Conservation (phyloP, 179 eudicot species). For the Carnegiea gigantea region DNA sequence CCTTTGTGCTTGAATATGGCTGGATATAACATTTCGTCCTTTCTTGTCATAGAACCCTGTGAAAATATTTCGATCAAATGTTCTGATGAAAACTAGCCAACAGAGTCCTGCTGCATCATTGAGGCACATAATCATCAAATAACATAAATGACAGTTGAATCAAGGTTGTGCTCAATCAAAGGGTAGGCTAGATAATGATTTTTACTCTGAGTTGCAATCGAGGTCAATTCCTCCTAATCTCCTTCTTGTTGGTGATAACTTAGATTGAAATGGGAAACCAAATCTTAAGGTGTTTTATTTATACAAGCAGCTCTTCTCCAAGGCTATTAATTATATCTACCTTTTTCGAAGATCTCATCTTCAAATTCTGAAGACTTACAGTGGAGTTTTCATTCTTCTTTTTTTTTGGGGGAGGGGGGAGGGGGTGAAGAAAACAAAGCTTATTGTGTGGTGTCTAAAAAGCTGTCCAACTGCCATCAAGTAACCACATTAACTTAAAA, state of each 20-base stretch:
- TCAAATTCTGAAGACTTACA: too few species aligned
- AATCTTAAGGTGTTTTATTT: background rate
- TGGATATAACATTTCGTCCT: background rate
- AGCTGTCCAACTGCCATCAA: too few species aligned
- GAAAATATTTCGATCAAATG: too few species aligned
- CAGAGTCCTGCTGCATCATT: background rate
- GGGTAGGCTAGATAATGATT: too few species aligned
- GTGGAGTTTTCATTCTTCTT: background rate
- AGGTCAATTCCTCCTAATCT: background rate
- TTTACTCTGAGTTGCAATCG: background rate
- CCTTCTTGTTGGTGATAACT: background rate
- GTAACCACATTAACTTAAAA: too few species aligned
- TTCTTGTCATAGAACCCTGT: background rate
- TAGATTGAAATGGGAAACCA: background rate
- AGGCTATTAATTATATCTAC: background rate
- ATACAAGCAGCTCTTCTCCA: background rate
- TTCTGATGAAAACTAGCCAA: background rate
- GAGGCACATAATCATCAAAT: background rate
- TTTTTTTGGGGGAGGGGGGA: too few species aligned
- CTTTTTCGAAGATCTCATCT: background rate
- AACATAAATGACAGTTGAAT: background rate
- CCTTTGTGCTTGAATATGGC: background rate
- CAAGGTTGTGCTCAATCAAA: too few species aligned
- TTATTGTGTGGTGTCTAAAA: too few species aligned
- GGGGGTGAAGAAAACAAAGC: too few species aligned